Evolutionary conservation across 805 yeast species (phyloP).

Genomic region (Saccharomyces eubayanus): DNA sequence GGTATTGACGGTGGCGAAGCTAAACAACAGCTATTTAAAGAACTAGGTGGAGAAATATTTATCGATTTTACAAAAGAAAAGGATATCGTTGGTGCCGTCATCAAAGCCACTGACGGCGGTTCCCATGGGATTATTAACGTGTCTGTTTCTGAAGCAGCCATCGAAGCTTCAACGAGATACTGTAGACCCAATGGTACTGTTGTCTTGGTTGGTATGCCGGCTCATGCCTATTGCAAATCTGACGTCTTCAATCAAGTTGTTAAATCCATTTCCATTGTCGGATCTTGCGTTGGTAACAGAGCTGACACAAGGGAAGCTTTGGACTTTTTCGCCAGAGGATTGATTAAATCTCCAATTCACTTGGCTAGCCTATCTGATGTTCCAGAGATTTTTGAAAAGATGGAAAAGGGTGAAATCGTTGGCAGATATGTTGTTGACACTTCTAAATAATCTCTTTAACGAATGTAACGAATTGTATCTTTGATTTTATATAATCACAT

Average conservation of each 20-base stretch:
- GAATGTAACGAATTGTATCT: not conserved
- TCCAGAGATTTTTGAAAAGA: constrained; percentile 58
- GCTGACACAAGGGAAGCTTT: constrained; percentile 56
- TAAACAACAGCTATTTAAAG: constrained; percentile 44
- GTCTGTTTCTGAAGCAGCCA: constrained; percentile 48
- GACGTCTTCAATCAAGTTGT: constrained; percentile 44
- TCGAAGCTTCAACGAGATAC: constrained; percentile 42
- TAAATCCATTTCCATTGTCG: constrained; percentile 39
- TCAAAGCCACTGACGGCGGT: constrained; percentile 49
- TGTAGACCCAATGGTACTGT: constrained; percentile 54
- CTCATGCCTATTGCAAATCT: constrained; percentile 40
- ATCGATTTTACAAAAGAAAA: constrained; percentile 47
- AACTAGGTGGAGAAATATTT: constrained; percentile 56
- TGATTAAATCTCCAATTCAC: constrained; percentile 64
- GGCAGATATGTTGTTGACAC: constrained; percentile 87
- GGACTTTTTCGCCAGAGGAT: constrained; percentile 64
- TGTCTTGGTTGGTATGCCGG: constrained; percentile 54
- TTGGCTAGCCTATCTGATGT: constrained; percentile 68
- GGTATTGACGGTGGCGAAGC: constrained; percentile 72
- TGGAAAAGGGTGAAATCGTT: constrained; percentile 76
- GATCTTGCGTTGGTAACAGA: constrained; percentile 46
- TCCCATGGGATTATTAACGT: constrained; percentile 65
- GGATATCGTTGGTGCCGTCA: constrained; percentile 41
- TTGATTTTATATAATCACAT: not conserved
- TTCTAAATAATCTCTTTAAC: constrained; percentile 35